Base-by-base conservation (phyloP, 1,284 basidiomycete genomes). In the Cutaneotrichosporon dermatis region DNA sequence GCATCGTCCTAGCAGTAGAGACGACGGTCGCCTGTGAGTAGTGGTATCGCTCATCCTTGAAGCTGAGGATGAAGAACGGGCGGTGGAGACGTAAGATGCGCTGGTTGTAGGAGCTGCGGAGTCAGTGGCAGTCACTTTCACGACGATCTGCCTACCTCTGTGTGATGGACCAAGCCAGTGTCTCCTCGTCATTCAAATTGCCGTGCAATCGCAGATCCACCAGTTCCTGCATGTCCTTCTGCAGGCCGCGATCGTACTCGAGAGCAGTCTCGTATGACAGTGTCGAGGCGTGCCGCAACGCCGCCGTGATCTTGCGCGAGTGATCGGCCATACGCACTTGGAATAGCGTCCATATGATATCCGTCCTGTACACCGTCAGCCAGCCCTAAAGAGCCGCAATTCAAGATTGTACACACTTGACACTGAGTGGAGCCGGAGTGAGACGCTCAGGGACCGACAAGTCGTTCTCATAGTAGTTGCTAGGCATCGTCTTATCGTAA, bases 381-480 rank as follows among this genome's bases (percentile, higher is more conserved):
- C 25, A 25, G 25, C 25, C 25, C 25, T 25, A 25, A 25, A 25
- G 25, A 25, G 25, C 25, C 25, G 25, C 25, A 25, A 25, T 25
- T 25, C 25, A 25, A 25, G 25, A 25, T 25, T 25, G 25, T 25
- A 11, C 4, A 33, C 34, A 49, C 46, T 49, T 49, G 12, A 49
- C 46, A n/a, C 46, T 49, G 11, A 49, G 34, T 13, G 46, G 46
- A 8, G 46, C 46, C 11, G 33, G 34, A 6, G 46, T 49, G 7
- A 49, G 46, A 12, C 34, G 33, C 33, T 49, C 46, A 7, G 46
- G 46, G 25, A 49, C 10, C 6, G 46, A 34, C 13, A 49, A 33
- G 13, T 49, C 46, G 34, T 49, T 34, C 46, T 49, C 46, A 33
- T n/a, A 49, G 34, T 49, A 49, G 46, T 49, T 49, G 46, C 34